Base-by-base conservation (phyloP, 306 rosid species). In the Malus fusca region DNA sequence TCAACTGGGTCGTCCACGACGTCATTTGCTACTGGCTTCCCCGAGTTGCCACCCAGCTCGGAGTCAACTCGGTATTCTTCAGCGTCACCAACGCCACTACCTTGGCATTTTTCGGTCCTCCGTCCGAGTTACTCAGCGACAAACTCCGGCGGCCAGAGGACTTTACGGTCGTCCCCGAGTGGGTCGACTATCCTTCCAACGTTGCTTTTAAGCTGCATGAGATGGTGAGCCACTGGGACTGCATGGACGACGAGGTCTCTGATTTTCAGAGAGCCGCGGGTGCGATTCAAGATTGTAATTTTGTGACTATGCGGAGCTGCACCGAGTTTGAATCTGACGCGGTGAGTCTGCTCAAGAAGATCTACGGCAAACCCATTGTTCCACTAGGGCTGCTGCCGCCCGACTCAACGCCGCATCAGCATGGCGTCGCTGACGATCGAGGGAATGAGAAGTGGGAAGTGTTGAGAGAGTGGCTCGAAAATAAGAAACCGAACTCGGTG, bases 1-100 rank as follows among this genome's bases (percentile, higher is more conserved):
- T 56, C 37, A 67, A 48, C 28, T 77, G 81, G 85, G 59, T 77
- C n/a, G 33, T 82, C 67, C 78, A 72, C 5, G 81, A 81, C 26
- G 23, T 77, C 59, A 63, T 11, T 2, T 23, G 59, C 11, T 17
- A 72, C 28, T 82, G 79, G 78, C 35, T 82, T 0, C 75, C 81
- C n/a, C 56, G 31, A 58, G 59, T 64, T 3, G 68, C 62, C 11
- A 67, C 26, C 51, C 60, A 19, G 2, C 67, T 77, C 3, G 72
- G 72, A 3, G 19, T 75, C 52, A 53, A 66, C 55, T 65, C 63
- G 8, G 68, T 37, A 19, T 63, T 0, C 77, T 81, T 81, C 66
- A 11, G 7, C 62, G 70, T 81, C 15, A 1, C 0, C 19, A 51
- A 13, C 17, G 74, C 84, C 64, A 63, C 84, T 2, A 0, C 56